Evolutionary conservation across 805 yeast genomes (phyloP), one percentile per base, ranked within the genome.

Genomic region (Ogataea parapolymorpha): DNA sequence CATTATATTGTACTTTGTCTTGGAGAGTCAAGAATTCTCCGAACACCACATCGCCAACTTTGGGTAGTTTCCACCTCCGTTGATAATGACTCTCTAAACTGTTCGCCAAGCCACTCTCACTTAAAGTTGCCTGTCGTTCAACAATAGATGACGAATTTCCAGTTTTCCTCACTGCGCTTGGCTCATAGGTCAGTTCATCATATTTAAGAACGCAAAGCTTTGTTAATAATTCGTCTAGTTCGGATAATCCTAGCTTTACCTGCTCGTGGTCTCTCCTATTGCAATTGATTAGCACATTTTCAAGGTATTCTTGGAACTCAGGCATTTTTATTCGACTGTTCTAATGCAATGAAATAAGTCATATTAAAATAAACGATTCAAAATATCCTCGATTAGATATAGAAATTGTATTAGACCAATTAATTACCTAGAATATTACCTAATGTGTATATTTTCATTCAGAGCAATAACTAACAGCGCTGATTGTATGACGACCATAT

Each of bases 1-100:
- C 41, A 50, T 83, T 83, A 53, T 60, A 71, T 34, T 71, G 71
- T 55, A 78, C 74, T 22, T 61, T 62, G 51, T 79, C 77, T 54
- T 82, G 90, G 10, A 73, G 58, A 6, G 42, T 38, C 3, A 70
- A 45, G 52, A 78, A 76, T 33, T 66, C 65, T 9, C 42, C 42
- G 17, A 39, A 39, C 9, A 32, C 15, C 5, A 7, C 20, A 23
- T 39, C 42, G 6, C 27, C 29, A 10, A 10, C 12, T 15, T 23
- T 28, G 16, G 42, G 42, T 15, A 39, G 14, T 16, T 17, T 39
- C 42, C 42, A 39, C 17, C 34, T 32, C 15, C 34, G 28, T 17
- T 27, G 26, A 22, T 23, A 31, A 9, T 20, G 14, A 7, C 10
- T 20, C 22, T 6, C 9, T 7, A 20, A 20, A 20, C 22, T 9